Evolutionary conservation across 2,329 filamentous ascomycete genomes (phyloP).

Genomic region (Fusarium gaditjirri): DNA sequence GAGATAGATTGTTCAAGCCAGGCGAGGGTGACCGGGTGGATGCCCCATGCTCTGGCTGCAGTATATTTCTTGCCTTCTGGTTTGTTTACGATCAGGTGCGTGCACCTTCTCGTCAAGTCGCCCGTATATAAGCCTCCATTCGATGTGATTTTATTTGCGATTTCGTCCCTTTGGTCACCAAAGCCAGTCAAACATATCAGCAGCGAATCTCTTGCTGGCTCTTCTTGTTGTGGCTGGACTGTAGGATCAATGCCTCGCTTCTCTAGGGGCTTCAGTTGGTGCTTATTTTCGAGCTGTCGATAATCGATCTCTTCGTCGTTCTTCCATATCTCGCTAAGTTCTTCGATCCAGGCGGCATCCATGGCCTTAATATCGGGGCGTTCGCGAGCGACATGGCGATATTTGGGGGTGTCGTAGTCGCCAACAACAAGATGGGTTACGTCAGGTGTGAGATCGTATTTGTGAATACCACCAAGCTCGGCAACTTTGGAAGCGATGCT

Average conservation of each 20-base stretch:
- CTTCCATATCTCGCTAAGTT: constrained; percentile 83
- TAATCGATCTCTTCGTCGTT: constrained; percentile 82
- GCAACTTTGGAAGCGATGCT: constrained; percentile 71
- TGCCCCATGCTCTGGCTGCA: constrained; percentile 84
- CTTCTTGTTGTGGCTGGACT: constrained; percentile 28
- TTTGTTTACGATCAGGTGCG: constrained; percentile 84
- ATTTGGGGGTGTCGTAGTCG: constrained; percentile 89
- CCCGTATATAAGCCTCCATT: constrained; percentile 88
- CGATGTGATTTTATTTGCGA: constrained; percentile 72
- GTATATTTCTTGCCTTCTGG: constrained; percentile 90
- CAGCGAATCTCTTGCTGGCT: constrained; percentile 54
- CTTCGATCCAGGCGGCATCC: constrained; percentile 84
- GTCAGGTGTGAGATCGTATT: constrained; percentile 92
- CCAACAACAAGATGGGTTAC: constrained; percentile 95
- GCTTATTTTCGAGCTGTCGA: constrained; percentile 71
- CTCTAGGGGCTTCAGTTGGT: constrained; percentile 73
- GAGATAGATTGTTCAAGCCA: constrained; percentile 88
- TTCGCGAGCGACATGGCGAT: constrained; percentile 92
- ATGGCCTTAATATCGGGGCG: constrained; percentile 87
- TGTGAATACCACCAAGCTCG: constrained; percentile 88
- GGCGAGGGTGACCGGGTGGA: constrained; percentile 81
- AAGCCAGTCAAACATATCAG: constrained; percentile 68
- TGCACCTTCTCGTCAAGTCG: constrained; percentile 86
- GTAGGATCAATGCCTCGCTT: constrained; percentile 57
- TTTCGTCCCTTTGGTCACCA: constrained; percentile 71